Evolutionary conservation across 495 filamentous ascomycete genomes (phyloP), one percentile per base, ranked within the genome.

Genomic region (Staphylotrichum tortipilum): DNA sequence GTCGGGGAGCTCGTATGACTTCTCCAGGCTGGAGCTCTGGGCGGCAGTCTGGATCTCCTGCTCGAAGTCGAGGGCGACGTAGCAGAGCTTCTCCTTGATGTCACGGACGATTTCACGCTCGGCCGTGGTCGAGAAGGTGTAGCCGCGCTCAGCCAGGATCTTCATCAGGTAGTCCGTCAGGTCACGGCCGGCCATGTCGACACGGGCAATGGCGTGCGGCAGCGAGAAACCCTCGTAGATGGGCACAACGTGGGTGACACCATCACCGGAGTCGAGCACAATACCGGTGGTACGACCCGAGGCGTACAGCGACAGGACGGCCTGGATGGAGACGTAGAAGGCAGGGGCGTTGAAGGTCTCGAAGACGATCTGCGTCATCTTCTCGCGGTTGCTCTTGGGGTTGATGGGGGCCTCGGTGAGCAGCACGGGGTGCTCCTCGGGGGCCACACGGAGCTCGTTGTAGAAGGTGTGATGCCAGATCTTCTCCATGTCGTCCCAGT

Each of bases 401-500:
- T 98, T 98, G 82, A 98, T 94, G 56, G 92, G 94, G 64, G 92
- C 92, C 78, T 98, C 92, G 66, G 92, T 98, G 71, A 98, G 81
- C 67, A 98, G 82, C 64, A 97, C 91, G 63, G 92, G 92, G 84
- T 98, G 92, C 88, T 98, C 92, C 82, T 98, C 94, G 53, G 92
- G 92, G 56, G 92, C 92, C 55, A 98, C 92, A 88, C 92, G 92
- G 68, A 98, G 84, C 81, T 98, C 92, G 73, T 95, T 97, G 86
- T 97, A 98, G 84, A 98, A 95, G 64, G 89, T 96, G 82, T 97
- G 90, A 76, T 98, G 92, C 94, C 92, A 98, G 66, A 98, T 98
- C 82, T 95, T 97, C 79, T 98, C 92, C 94, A 98, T 97, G 70
- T 98, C 92, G 74, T 97, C 91, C 92, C 92, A 98, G 83, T 98